Evolutionary conservation across 495 filamentous ascomycete genomes (phyloP).

Genomic region (Aspergillus bertholletiae): DNA sequence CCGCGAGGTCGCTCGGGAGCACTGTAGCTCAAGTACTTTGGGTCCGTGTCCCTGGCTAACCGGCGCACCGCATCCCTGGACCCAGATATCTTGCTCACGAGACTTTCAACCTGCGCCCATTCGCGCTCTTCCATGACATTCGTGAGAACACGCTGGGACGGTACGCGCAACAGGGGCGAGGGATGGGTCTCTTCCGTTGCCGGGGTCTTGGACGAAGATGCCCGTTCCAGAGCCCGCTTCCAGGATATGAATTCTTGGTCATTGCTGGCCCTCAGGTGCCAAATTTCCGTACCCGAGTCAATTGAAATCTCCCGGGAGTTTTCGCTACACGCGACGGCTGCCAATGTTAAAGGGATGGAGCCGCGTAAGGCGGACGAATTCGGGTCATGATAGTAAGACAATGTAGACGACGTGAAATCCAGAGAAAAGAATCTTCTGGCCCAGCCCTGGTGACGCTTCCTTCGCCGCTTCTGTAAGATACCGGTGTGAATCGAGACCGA

Average conservation of each 20-base stretch:
- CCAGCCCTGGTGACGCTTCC: conserved; percentile 91
- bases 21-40: conserved; percentile 48
- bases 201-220: conserved; percentile 53
- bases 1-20: conserved; percentile 26
- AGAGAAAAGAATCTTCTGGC: conserved; percentile 91
- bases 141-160: conserved; percentile 23
- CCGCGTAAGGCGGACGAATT: conserved; percentile 87
- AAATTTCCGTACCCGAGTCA: conserved; percentile 93
- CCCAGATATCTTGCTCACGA: conserved; percentile 80
- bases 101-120: conserved; percentile 77
- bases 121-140: conserved; percentile 65
- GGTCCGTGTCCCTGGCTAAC: conserved; percentile 77
- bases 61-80: conserved; percentile 83
- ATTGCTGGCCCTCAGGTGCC: conserved; percentile 86
- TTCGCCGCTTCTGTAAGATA: conserved; percentile 77
- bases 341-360: conserved; percentile 86
- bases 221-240: conserved; percentile 79
- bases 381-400: conserved; percentile 93
- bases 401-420: conserved; percentile 83
- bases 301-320: conserved; percentile 88
- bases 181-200: conserved; percentile 24
- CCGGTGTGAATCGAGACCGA: conserved; percentile 61
- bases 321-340: conserved; percentile 84
- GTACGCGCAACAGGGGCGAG: conserved; percentile 27
- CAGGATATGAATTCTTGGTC: conserved; percentile 81